Evolutionary conservation across 177 flowering plant species (phyloP).

Genomic region (Vitis hybrid): DNA sequence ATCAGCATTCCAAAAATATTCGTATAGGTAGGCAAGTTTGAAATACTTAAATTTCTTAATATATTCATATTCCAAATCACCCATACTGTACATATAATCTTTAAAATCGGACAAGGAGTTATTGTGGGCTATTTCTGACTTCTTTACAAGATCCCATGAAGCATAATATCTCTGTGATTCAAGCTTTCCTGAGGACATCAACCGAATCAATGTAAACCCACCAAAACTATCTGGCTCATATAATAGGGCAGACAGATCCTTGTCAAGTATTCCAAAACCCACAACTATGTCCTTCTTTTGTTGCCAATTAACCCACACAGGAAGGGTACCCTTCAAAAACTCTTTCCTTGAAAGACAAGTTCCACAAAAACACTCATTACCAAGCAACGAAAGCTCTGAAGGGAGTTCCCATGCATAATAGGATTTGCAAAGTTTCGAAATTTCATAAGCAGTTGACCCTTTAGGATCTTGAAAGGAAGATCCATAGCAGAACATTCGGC

Average conservation of each 20-base stretch:
- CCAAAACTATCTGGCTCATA: slow-evolving; percentile 28
- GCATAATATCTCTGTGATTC: slow-evolving; percentile 65
- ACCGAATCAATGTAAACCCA: slow-evolving; percentile 66
- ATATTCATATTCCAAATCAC: slow-evolving; percentile 42
- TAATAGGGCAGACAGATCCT: slow-evolving; percentile 23
- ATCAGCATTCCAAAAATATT: slow-evolving; percentile 34
- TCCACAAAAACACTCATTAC: slow-evolving; percentile 53
- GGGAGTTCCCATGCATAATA: slow-evolving; percentile 80
- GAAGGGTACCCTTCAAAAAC: slow-evolving; percentile 45
- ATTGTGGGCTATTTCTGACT: slow-evolving; percentile 21
- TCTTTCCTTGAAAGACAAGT: slow-evolving; percentile 58
- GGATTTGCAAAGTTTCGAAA: slow-evolving; percentile 26
- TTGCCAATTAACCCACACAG: slow-evolving; percentile 65
- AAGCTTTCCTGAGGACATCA: slow-evolving; percentile 74
- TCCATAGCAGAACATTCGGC: slow-evolving; percentile 72
- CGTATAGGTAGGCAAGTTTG: slow-evolving; percentile 45
- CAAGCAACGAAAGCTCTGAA: slow-evolving; percentile 47
- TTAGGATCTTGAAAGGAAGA: slow-evolving; percentile 32
- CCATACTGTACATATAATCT: slow-evolving; percentile 20
- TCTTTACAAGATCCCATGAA: slow-evolving; percentile 35
- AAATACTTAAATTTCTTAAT: slow-evolving; percentile 37
- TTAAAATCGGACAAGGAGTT: slow-evolving; percentile 14
- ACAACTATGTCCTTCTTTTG: slow-evolving; percentile 53
- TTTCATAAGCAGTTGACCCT: slow-evolving; percentile 27
- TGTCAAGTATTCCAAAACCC: slow-evolving; percentile 64